Percentiles rank a stretch among this genome's conserved stretches.
These are phyloP conservation scores for Funneliformis geosporum DNA, from an alignment of 192 early-diverging fungal genomes.

Conservation along the genomic window DNA sequence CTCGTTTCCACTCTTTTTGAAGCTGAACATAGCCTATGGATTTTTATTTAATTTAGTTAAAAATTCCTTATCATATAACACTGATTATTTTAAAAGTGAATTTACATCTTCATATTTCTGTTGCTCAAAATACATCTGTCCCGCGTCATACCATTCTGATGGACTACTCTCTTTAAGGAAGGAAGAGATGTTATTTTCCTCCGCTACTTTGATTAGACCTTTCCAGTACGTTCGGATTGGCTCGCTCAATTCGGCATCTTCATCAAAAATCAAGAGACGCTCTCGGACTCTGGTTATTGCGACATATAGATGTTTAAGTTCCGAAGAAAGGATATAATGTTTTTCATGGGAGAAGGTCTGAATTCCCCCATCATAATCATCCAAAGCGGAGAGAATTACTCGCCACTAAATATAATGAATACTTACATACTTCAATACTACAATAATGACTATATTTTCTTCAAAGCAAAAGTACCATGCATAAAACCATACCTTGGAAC, in stretches of 20 bases:
- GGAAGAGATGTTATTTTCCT: not conserved
- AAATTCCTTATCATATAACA: not conserved
- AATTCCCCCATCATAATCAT: not conserved
- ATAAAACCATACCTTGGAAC: not conserved
- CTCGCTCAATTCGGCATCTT: not conserved
- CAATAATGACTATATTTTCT: not conserved
- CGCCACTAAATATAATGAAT: conserved; percentile 4
- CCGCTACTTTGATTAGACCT: not conserved
- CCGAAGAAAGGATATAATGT: no score
- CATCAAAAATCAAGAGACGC: conserved; percentile 17
- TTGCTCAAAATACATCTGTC: not conserved
- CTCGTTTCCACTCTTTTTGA: conserved; percentile 8
- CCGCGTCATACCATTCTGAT: conserved; percentile 1
- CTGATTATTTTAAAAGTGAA: not conserved
- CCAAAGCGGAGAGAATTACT: conserved; percentile 3
- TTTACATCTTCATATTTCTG: conserved; percentile 18
- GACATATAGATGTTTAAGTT: no score
- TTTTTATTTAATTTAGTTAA: not conserved
- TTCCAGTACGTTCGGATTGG: conserved; percentile 20
- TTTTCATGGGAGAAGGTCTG: not conserved
- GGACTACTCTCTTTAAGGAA: conserved; percentile 7
- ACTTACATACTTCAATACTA: not conserved
- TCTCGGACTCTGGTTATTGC: not conserved
- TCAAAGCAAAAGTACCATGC: not conserved
- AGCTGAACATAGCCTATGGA: conserved; percentile 19